A percentile compares a stretch with the other conserved stretches of the same genome.
These are phyloP conservation scores for Pseudocercospora fijiensis DNA, from an alignment of 2,329 filamentous ascomycete genomes.

Conservation along the genomic window DNA sequence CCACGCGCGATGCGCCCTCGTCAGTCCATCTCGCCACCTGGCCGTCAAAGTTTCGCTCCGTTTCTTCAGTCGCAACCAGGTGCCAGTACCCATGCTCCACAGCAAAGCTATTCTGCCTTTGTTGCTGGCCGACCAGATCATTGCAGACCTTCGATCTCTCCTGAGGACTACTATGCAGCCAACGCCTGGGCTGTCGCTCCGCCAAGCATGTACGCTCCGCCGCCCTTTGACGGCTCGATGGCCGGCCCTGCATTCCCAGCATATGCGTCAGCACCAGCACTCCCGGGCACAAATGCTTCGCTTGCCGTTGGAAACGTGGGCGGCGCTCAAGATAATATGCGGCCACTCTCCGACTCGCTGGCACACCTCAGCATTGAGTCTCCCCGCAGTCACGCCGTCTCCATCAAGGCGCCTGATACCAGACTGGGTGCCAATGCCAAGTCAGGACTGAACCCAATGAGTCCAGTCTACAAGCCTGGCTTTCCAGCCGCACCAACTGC, in stretches of 20 bases:
- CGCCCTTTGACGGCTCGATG: constrained; percentile 36
- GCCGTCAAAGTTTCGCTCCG: constrained; percentile 25
- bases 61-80: constrained; percentile 26
- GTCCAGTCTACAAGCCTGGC: constrained; percentile 40
- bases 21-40: constrained; percentile 29
- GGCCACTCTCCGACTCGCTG: constrained; percentile 27
- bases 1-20: constrained; percentile 26
- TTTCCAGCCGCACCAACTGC: neutral
- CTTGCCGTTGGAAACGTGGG: neutral
- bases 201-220: constrained; percentile 30
- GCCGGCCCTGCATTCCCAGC: constrained; percentile 22
- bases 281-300: neutral
- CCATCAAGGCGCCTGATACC: constrained; percentile 37
- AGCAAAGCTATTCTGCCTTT: constrained; percentile 11
- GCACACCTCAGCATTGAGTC: constrained; percentile 25
- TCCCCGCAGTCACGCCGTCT: constrained; percentile 34
- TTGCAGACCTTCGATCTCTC: constrained; percentile 21
- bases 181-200: constrained; percentile 29
- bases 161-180: constrained; percentile 24
- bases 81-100: neutral
- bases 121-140: constrained; percentile 16
- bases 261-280: constrained; percentile 11
- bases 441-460: constrained; percentile 41
- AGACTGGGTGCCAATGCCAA: constrained; percentile 29
- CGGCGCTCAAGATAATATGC: constrained; percentile 24